These are phyloP conservation scores for Moniliella sp. DNA, from an alignment of 1,284 basidiomycete genomes.

Conservation along the genomic window DNA sequence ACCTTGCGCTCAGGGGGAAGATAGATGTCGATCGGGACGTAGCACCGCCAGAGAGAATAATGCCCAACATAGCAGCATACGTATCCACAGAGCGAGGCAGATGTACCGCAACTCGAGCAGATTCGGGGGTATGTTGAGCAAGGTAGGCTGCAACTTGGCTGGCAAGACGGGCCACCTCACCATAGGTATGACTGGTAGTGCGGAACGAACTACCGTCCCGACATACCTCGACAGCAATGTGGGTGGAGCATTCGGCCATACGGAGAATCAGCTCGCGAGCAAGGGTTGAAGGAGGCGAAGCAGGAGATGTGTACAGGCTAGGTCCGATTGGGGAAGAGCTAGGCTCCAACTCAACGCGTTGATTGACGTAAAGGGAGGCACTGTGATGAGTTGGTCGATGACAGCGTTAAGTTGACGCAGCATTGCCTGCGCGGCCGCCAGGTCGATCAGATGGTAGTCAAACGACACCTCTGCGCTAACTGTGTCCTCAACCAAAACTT, in stretches of 20 bases:
- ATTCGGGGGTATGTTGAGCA: conserved; percentile 2
- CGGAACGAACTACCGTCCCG: too few species aligned
- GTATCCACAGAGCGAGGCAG: conserved; percentile 15
- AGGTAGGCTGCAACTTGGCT: conserved; percentile 5
- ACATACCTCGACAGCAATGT: too few species aligned
- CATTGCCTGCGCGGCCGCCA: background rate
- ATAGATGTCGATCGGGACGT: conserved; percentile 30
- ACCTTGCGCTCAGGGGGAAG: conserved; percentile 23
- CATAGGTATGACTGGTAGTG: too few species aligned
- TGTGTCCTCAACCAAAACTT: too few species aligned
- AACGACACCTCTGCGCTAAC: background rate
- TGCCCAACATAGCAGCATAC: conserved; percentile 14
- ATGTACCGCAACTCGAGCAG: conserved; percentile 16
- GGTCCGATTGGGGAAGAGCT: too few species aligned
- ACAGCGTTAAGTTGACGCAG: background rate
- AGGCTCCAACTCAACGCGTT: too few species aligned
- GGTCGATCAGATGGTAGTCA: background rate
- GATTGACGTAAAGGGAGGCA: too few species aligned
- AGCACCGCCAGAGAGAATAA: conserved; percentile 20
- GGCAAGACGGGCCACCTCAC: conserved; percentile 8
- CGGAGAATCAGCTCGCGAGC: too few species aligned
- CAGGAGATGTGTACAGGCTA: too few species aligned
- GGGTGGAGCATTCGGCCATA: too few species aligned
- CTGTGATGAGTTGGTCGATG: too few species aligned
- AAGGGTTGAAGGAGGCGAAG: too few species aligned